These are phyloP conservation scores for Fraxinus quadrangulata DNA, from an alignment of 257 asterid genomes.

Conservation along the genomic window DNA sequence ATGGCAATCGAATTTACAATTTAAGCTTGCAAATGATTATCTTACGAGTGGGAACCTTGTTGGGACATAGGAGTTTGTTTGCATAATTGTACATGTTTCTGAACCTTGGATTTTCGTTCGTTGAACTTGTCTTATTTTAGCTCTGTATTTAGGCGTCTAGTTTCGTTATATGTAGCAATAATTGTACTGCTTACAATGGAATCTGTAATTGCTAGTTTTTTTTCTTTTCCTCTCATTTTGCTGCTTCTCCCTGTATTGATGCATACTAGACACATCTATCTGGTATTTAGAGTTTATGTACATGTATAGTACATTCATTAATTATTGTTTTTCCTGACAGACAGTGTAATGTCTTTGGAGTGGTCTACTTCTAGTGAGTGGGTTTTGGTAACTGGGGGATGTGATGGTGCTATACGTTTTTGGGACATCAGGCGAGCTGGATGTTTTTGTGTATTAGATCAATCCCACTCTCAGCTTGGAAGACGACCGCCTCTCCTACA, in stretches of 20 bases:
- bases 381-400: slow-evolving; percentile 94
- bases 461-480: slow-evolving; percentile 87
- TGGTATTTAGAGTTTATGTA: slow-evolving; percentile 19
- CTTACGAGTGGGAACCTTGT: background rate
- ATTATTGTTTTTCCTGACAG: slow-evolving; percentile 45
- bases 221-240: background rate
- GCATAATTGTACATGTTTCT: background rate
- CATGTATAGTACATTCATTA: slow-evolving; percentile 20
- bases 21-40: background rate
- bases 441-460: slow-evolving; percentile 88
- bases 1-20: background rate
- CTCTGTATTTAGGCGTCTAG: background rate
- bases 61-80: background rate
- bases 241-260: slow-evolving; percentile 4
- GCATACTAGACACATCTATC: slow-evolving; percentile 7
- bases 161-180: background rate
- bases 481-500: slow-evolving; percentile 73
- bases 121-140: background rate
- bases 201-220: background rate
- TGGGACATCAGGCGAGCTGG: slow-evolving; percentile 99
- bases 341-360: slow-evolving; percentile 95
- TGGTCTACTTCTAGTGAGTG: slow-evolving; percentile 98
- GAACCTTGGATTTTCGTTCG: background rate
- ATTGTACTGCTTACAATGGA: background rate
- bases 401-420: slow-evolving; percentile 98